Evolutionary conservation across 345 rosid genomes (phyloP).

Genomic region (Viola odorata): DNA sequence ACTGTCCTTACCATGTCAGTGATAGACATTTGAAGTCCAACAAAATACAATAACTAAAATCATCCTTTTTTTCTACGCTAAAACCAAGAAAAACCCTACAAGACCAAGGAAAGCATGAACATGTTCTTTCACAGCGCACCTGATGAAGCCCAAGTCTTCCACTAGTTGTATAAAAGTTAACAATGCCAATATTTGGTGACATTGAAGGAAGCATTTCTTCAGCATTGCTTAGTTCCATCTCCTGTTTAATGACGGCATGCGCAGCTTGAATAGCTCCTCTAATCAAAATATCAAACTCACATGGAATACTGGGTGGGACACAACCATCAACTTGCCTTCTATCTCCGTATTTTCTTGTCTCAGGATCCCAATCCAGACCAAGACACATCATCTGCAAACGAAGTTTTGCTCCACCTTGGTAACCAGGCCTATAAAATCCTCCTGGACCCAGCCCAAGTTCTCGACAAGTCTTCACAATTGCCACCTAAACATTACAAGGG

Average conservation of each 20-base stretch:
- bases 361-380: slow-evolving; percentile 22
- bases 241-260: slow-evolving; percentile 10
- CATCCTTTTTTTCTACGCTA: too few relatives aligned
- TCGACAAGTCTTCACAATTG: slow-evolving; percentile 16
- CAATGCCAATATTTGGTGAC: slow-evolving; percentile 17
- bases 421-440: slow-evolving; percentile 18
- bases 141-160: slow-evolving; percentile 23
- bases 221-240: neutral
- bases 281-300: slow-evolving; percentile 6
- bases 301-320: slow-evolving; percentile 9
- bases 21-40: neutral
- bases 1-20: neutral
- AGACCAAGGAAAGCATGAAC: neutral
- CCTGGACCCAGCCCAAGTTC: slow-evolving; percentile 13
- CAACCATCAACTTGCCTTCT: slow-evolving; percentile 2
- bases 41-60: too few relatives aligned
- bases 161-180: slow-evolving; percentile 13
- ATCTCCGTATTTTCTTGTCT: slow-evolving; percentile 15
- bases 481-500: slow-evolving; percentile 2
- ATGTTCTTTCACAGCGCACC: neutral
- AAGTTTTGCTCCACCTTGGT: slow-evolving; percentile 17
- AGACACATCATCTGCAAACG: slow-evolving; percentile 21
- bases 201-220: slow-evolving; percentile 14
- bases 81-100: too few relatives aligned
- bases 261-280: slow-evolving; percentile 16